phyloP scores from a whole-genome alignment of 768 basidiomycete genomes.

The Postia placenta region DNA sequence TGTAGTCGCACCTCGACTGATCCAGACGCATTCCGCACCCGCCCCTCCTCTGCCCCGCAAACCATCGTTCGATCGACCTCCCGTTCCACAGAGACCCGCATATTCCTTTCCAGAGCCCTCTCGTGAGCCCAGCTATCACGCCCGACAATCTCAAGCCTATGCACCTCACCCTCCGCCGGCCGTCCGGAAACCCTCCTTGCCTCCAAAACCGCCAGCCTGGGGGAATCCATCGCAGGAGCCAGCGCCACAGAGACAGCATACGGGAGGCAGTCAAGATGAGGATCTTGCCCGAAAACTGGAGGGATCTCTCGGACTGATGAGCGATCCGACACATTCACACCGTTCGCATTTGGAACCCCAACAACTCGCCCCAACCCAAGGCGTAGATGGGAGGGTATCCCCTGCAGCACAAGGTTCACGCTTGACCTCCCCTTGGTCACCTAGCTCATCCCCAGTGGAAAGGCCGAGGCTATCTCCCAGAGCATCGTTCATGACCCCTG shows the following conservation, averaged over 20 bases:
- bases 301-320: constrained; percentile 33
- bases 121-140: not conserved
- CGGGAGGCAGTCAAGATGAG: constrained; percentile 44
- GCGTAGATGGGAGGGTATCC: too few relatives aligned
- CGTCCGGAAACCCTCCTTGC: not conserved
- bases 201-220: constrained; percentile 6
- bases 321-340: too few relatives aligned
- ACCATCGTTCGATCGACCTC: constrained; percentile 13
- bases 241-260: constrained; percentile 3
- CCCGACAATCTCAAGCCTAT: not conserved
- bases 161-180: not conserved
- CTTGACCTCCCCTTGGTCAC: too few relatives aligned
- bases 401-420: too few relatives aligned
- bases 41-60: constrained; percentile 17
- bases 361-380: too few relatives aligned
- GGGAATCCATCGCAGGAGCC: constrained; percentile 13
- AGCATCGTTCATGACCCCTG: not conserved
- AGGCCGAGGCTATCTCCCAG: not conserved
- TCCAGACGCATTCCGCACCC: constrained; percentile 13
- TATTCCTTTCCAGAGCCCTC: constrained; percentile 4
- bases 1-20: not conserved
- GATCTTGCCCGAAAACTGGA: constrained; percentile 60
- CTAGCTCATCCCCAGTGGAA: not conserved
- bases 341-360: too few relatives aligned
- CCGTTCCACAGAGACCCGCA: constrained; percentile 19